Evolutionary conservation across 1,284 basidiomycete genomes (phyloP), one percentile per base, ranked within the genome.

Genomic region (Cryptococcus sp.): DNA sequence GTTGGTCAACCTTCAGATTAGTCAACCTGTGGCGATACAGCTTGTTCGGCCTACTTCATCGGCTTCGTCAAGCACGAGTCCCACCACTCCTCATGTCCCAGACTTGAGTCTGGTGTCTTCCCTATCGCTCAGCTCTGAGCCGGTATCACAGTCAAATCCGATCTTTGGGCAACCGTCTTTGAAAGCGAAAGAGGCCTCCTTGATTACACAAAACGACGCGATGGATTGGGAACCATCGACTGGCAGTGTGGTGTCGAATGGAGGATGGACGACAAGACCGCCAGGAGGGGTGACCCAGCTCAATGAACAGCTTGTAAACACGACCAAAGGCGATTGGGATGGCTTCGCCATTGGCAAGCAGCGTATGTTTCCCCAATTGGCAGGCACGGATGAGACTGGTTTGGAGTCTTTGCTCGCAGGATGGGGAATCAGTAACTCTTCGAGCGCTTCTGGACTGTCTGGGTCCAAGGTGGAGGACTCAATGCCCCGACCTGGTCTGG

Each of bases 141-240:
- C 10, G n/a, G 38, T 41, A 41, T n/a, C 10, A n/a, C 44, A 46
- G 13, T 8, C 44, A 46, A 46, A 61, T 38, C 66, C 67, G 1
- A 58, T 72, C 14, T 73, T 73, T 44, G 72, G 73, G 14, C 65
- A 68, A 45, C 46, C 61, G 1, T 70, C 71, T 0, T 56, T 71
- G 0, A 31, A 32, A 45, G 46, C 2, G 47, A 10, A 49, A 51
- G 15, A 50, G 51, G 46, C 51, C 56, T 11, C 33, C 23, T 35
- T 46, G 49, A 7, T 14, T 5, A 7, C 42, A 35, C 11, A 38
- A 49, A n/a, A 44, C 13, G 66, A 69, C 23, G 53, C 63, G 4
- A 75, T 75, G 73, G 73, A 75, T 43, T 75, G 73, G 73, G 73
- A 75, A 54, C 69, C 72, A 5, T 60, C 63, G 0, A 55, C 58